Conservation (phyloP, 495 filamentous ascomycete genomes). For the Aspergillus conjunctus region DNA sequence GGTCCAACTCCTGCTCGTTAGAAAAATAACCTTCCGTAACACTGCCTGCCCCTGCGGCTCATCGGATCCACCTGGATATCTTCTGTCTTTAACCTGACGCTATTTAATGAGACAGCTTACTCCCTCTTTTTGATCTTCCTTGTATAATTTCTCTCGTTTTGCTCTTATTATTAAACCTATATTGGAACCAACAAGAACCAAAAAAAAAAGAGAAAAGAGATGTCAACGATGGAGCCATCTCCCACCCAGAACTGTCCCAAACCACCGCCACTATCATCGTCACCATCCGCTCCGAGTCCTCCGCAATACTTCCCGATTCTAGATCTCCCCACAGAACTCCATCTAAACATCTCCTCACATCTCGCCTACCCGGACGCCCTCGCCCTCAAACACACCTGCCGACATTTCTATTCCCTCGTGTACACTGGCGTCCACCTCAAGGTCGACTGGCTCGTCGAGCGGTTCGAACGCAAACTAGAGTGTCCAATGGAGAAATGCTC, state of each 20-base stretch:
- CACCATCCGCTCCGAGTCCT: background rate
- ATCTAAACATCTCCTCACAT: conserved; percentile 75
- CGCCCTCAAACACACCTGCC: conserved; percentile 65
- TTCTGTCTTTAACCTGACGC: background rate
- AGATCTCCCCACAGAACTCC: conserved; percentile 64
- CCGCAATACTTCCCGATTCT: conserved; percentile 27
- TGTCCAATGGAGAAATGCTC: conserved; percentile 53
- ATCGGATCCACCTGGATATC: background rate
- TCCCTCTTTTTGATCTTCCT: background rate
- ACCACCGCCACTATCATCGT: conserved; percentile 5
- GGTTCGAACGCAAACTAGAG: conserved; percentile 51
- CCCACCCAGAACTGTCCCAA: too few relatives aligned
- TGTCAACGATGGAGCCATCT: conserved; percentile 8
- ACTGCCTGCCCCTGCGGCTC: conserved; percentile 2
- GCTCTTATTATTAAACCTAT: too few relatives aligned
- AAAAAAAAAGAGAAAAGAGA: background rate
- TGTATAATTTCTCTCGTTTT: too few relatives aligned
- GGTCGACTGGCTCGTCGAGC: conserved; percentile 66
- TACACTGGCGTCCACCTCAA: conserved; percentile 67
- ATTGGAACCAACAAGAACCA: too few relatives aligned
- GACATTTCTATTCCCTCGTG: conserved; percentile 63
- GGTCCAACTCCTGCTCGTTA: conserved; percentile 5
- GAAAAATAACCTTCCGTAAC: background rate
- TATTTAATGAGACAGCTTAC: background rate
- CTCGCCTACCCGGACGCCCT: conserved; percentile 74